Evolutionary conservation across 495 filamentous ascomycete genomes (phyloP), one percentile per base, ranked within the genome.

Genomic region (Acidomyces sp.): DNA sequence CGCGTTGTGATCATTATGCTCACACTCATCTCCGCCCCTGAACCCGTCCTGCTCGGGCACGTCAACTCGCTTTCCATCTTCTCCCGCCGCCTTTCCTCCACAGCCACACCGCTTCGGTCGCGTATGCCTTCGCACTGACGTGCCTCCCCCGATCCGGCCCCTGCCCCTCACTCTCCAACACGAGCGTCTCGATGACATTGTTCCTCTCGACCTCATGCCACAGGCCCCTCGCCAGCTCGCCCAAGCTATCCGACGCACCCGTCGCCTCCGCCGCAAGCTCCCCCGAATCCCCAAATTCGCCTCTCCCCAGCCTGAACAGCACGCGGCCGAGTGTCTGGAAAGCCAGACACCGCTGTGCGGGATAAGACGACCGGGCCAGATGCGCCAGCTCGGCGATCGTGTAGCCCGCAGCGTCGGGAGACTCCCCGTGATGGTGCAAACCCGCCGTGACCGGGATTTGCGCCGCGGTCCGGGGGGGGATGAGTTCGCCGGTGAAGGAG

Each of bases 361-460:
- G 73, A 37, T 92, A 85, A 0, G 77, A 71, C 29, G 79, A 86
- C n/a, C 85, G 70, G 17, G 82, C 76, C 25, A 95, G 65, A 13
- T 79, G 72, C 6, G 87, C 81, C 2, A 97, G 68, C 59, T 97
- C 90, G 0, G 79, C 78, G 20, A 97, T 70, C 1, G 92, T 95
- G 57, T 97, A 97, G 0, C 90, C 90, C 0, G 90, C 90, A 0
- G 87, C 84, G 52, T 90, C 83, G 10, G 90, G 90, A 5, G 92
- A 86, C 31, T 92, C 76, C 45, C 77, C 86, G 58, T 97, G 90
- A 58, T 97, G 90, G 59, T 97, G 90, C 27, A 97, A 68, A 1
- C 90, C 90, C 19, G 79, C 69, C 11, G 69, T 77, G 1, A 71
- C 69, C 0, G 88, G 78, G 17, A 96, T 71, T 5, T 70, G 67